Percentiles rank a stretch among this genome's conserved stretches.
These are phyloP conservation scores for Trichophyton verrucosum DNA, from an alignment of 2,329 filamentous ascomycete genomes.

Conservation along the genomic window DNA sequence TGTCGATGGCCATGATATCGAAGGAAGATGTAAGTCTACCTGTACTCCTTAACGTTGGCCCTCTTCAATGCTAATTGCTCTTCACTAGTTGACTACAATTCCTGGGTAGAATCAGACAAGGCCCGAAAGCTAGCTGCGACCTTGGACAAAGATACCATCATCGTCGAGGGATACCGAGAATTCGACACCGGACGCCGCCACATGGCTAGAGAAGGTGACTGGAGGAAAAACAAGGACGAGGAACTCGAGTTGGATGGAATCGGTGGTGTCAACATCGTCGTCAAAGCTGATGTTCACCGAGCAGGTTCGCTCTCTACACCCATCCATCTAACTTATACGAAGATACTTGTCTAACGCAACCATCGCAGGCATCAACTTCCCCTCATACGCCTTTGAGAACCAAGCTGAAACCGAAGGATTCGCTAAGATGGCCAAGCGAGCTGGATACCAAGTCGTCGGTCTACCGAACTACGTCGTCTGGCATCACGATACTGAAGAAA, in stretches of 20 bases:
- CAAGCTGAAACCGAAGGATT: constrained; percentile 98
- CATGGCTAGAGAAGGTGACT: constrained; percentile 85
- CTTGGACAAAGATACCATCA: constrained; percentile 65
- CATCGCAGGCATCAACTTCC: constrained; percentile 80
- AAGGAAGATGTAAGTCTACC: constrained; percentile 68
- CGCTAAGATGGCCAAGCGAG: constrained; percentile 94
- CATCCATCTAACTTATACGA: neutral
- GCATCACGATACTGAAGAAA: constrained; percentile 96
- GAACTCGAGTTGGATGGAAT: constrained; percentile 91
- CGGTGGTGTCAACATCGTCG: constrained; percentile 91
- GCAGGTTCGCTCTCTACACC: constrained; percentile 49
- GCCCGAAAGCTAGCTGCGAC: constrained; percentile 59
- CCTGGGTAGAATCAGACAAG: constrained; percentile 89
- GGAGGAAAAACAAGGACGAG: constrained; percentile 80
- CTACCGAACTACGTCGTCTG: constrained; percentile 97
- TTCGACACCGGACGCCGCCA: constrained; percentile 82
- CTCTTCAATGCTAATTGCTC: constrained; percentile 14
- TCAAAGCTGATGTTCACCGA: constrained; percentile 95
- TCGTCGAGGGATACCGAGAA: constrained; percentile 92
- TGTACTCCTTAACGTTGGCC: neutral
- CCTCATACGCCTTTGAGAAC: constrained; percentile 92
- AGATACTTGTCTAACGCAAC: constrained; percentile 16
- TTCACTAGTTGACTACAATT: constrained; percentile 83
- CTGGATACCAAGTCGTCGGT: constrained; percentile 83
- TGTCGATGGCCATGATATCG: constrained; percentile 63